These are phyloP conservation scores for Plantago rigida DNA, from an alignment of 305 asterid species.

Conservation along the genomic window DNA sequence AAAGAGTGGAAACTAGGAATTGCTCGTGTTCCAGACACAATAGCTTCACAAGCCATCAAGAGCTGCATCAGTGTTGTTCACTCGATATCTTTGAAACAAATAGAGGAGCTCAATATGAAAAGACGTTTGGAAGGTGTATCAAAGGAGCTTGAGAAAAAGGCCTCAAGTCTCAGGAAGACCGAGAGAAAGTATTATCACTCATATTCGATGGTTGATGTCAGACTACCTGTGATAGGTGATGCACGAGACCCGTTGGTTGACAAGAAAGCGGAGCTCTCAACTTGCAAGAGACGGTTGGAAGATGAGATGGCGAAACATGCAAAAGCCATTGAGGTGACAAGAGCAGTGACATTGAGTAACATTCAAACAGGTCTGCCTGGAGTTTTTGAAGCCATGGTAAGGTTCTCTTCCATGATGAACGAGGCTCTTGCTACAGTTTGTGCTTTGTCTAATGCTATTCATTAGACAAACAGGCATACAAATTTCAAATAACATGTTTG, in stretches of 20 bases:
- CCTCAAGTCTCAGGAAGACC: slow-evolving; percentile 59
- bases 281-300: slow-evolving; percentile 69
- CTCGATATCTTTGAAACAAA: slow-evolving; percentile 61
- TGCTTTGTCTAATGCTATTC: slow-evolving; percentile 64
- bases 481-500: slow-evolving; percentile 8
- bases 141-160: slow-evolving; percentile 83
- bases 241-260: slow-evolving; percentile 80
- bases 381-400: slow-evolving; percentile 91
- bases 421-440: slow-evolving; percentile 79
- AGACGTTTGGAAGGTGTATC: slow-evolving; percentile 57
- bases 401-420: slow-evolving; percentile 68
- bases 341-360: slow-evolving; percentile 88
- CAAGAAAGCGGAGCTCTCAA: slow-evolving; percentile 73
- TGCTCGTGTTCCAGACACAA: slow-evolving; percentile 78
- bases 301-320: slow-evolving; percentile 80
- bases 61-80: slow-evolving; percentile 83
- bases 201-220: slow-evolving; percentile 72
- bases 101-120: slow-evolving; percentile 74
- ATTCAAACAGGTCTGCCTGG: slow-evolving; percentile 94
- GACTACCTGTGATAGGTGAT: slow-evolving; percentile 50
- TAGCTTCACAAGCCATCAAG: slow-evolving; percentile 89
- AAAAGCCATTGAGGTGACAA: slow-evolving; percentile 78
- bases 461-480: slow-evolving; percentile 22
- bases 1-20: slow-evolving; percentile 92
- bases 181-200: slow-evolving; percentile 79